A percentile compares a stretch with the other conserved stretches of the same genome.
phyloP scores from a whole-genome alignment of 352 stramenopile species.

The Pythium rhizo-oryzae region DNA sequence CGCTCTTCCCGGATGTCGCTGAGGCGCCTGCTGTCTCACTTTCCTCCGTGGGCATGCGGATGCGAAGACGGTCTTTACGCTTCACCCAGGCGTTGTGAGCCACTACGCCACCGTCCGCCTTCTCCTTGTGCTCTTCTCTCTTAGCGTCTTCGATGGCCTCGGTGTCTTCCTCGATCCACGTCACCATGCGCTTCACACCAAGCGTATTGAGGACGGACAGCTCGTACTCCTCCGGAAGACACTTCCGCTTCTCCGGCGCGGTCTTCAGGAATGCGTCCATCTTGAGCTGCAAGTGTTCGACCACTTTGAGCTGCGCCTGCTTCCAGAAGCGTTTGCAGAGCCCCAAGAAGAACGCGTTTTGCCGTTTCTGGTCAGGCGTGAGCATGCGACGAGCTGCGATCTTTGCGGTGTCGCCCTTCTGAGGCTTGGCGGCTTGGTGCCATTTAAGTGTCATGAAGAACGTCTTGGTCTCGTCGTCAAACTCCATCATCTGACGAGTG shows the following conservation, averaged over 20 bases:
- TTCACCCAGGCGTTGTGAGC: constrained; percentile 81
- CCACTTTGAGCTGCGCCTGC: constrained; percentile 67
- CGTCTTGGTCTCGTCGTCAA: constrained; percentile 44
- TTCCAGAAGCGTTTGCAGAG: constrained; percentile 81
- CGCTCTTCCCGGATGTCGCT: constrained; percentile 11
- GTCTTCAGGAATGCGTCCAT: constrained; percentile 38
- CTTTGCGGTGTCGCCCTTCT: constrained; percentile 86
- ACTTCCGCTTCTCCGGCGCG: constrained; percentile 30
- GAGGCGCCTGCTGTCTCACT: background rate
- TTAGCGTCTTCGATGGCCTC: constrained; percentile 71
- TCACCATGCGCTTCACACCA: constrained; percentile 72
- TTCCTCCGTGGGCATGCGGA: constrained; percentile 50
- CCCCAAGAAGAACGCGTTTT: constrained; percentile 73
- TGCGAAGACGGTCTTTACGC: constrained; percentile 76
- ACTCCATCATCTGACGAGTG: constrained; percentile 87
- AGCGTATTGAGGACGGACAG: constrained; percentile 59
- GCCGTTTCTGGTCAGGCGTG: constrained; percentile 73
- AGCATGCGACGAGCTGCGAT: constrained; percentile 70
- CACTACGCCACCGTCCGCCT: constrained; percentile 68
- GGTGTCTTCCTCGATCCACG: constrained; percentile 74
- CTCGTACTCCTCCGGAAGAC: constrained; percentile 46
- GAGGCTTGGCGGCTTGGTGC: constrained; percentile 77
- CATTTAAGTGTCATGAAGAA: constrained; percentile 88
- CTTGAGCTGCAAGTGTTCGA: constrained; percentile 73
- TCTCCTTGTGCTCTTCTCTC: constrained; percentile 72